phyloP scores from a whole-genome alignment of 2,329 filamentous ascomycete genomes.

The Aspergillus jensenii region DNA sequence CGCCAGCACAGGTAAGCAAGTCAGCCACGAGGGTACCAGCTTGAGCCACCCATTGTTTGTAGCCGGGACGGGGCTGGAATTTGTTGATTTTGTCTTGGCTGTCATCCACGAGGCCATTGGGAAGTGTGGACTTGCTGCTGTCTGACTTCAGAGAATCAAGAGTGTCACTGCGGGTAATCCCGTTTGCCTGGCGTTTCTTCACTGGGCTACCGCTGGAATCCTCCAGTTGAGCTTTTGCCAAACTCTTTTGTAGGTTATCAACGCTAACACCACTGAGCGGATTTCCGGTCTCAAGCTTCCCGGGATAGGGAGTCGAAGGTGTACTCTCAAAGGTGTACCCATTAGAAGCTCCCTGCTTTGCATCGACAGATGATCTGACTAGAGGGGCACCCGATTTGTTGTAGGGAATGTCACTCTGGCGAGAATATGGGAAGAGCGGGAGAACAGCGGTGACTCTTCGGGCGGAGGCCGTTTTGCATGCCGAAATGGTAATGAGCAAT shows the following conservation, averaged over 20 bases:
- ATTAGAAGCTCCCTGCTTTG: conserved; percentile 45
- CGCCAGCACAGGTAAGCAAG: conserved; percentile 89
- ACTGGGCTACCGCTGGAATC: conserved; percentile 48
- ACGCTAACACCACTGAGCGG: conserved; percentile 60
- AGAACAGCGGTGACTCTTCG: conserved; percentile 91
- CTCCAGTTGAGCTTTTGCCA: conserved; percentile 66
- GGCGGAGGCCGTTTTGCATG: conserved; percentile 92
- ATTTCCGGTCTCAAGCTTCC: conserved; percentile 64
- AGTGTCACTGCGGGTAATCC: conserved; percentile 39
- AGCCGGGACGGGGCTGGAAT: conserved; percentile 83
- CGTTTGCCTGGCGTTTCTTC: conserved; percentile 45
- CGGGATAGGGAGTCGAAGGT: conserved; percentile 78
- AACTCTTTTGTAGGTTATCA: conserved; percentile 68
- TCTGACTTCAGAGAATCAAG: conserved; percentile 39
- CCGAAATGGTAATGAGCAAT: conserved; percentile 96
- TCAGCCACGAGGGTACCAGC: conserved; percentile 93
- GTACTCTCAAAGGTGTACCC: conserved; percentile 85
- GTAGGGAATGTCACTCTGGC: conserved; percentile 95
- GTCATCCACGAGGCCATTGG: conserved; percentile 60
- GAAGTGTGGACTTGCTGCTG: conserved; percentile 25
- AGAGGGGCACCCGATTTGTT: conserved; percentile 92
- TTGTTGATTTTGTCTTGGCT: conserved; percentile 51
- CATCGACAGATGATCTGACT: conserved; percentile 59
- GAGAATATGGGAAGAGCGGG: conserved; percentile 93
- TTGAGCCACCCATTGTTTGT: conserved; percentile 98